Evolutionary conservation across 306 rosid species (phyloP), one percentile per base, ranked within the genome.

Genomic region (Cicer judaicum): DNA sequence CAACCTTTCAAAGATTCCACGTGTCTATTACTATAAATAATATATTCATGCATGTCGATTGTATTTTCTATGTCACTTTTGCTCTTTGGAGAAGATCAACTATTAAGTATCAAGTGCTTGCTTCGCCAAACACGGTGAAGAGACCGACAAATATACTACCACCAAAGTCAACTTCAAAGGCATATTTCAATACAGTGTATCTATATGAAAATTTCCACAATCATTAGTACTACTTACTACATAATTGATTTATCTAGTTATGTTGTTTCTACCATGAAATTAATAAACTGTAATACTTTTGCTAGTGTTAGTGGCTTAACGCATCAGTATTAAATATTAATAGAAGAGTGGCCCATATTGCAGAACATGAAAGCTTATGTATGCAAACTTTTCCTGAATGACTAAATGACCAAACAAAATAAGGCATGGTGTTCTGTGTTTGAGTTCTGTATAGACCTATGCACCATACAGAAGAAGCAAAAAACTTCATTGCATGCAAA

Each of bases 401-500:
- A 29, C 36, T 3, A 29, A 29, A 29, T 29, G 5, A 29, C 36
- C 36, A 29, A 29, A 29, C 5, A 29, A 29, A 29, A 29, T 29
- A 29, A 29, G 36, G 36, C 36, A 29, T 29, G 36, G 36, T 3
- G 36, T 29, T 29, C 36, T 16, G 46, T 50, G 64, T 48, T 52
- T 34, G 15, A 34, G 52, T 21, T 47, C 21, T 57, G 50, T 12
- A 54, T 34, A 65, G 67, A 63, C 14, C 53, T 53, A 29, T 29
- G 36, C 36, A 29, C 36, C 36, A 29, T 29, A 29, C 36, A 29
- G 36, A 29, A 29, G 36, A 29, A 29, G 5, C 36, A 29, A 29
- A 29, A 29, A 29, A 29, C 61, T 57, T 16, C 46, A 64, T 55
- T 43, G 36, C 49, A 57, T 81, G 44, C 81, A 50, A 48, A 48